Evolutionary conservation across 768 basidiomycete species (phyloP).

Genomic region (Rhodosporidiobolus sp.): DNA sequence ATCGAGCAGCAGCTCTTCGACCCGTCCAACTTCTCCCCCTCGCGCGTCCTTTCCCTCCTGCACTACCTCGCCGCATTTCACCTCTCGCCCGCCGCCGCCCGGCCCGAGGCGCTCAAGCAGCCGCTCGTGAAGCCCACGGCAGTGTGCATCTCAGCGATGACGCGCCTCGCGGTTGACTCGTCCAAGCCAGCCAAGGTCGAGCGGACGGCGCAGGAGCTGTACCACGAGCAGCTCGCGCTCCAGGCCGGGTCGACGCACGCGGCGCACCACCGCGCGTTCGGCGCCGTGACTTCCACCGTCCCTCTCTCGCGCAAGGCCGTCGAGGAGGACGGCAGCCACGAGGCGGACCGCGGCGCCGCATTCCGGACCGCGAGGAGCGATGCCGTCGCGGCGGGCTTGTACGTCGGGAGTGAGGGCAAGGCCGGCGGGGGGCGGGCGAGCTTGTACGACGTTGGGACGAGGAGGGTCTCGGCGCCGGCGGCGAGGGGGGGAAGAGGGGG

Average conservation of each 20-base stretch:
- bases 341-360: slow-evolving; percentile 16
- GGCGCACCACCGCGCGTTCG: slow-evolving; percentile 21
- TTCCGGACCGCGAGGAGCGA: slow-evolving; percentile 12
- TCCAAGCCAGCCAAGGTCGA: neutral
- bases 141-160: slow-evolving; percentile 13
- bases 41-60: slow-evolving; percentile 11
- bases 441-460: slow-evolving; percentile 21
- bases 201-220: slow-evolving; percentile 17
- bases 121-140: slow-evolving; percentile 11
- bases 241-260: slow-evolving; percentile 9
- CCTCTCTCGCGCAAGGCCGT: slow-evolving; percentile 13
- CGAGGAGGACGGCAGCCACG: slow-evolving; percentile 14
- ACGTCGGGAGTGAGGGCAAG: neutral
- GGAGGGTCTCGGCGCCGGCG: neutral
- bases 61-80: slow-evolving; percentile 8
- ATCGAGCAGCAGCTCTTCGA: slow-evolving; percentile 30
- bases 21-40: neutral
- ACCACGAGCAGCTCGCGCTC: slow-evolving; percentile 10
- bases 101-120: neutral
- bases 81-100: neutral
- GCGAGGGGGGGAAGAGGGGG: neutral
- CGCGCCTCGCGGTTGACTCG: neutral
- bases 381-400: slow-evolving; percentile 4
- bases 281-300: slow-evolving; percentile 17
- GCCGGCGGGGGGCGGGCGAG: slow-evolving; percentile 9